These are phyloP conservation scores for Nephelium lappaceum DNA, from an alignment of 345 rosid species.

Conservation along the genomic window DNA sequence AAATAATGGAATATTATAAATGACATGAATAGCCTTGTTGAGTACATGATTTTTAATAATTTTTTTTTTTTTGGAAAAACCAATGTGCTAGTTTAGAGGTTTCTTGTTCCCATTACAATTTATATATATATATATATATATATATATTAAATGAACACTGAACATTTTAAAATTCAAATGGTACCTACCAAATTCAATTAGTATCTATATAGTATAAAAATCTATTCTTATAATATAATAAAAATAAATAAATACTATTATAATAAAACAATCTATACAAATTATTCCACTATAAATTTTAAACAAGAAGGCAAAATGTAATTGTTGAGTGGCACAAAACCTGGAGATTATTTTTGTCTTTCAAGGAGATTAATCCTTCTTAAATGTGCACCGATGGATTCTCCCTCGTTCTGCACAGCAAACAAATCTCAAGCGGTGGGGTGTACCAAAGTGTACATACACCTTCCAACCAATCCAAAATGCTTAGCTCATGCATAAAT, in stretches of 20 bases:
- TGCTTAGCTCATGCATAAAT: neutral
- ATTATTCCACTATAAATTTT: too few relatives aligned
- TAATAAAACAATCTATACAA: too few relatives aligned
- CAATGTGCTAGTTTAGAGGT: slow-evolving; percentile 20
- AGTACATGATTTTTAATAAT: neutral
- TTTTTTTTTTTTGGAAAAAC: slow-evolving; percentile 18
- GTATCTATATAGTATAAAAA: too few relatives aligned
- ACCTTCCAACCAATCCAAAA: neutral
- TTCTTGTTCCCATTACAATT: too few relatives aligned
- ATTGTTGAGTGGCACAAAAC: too few relatives aligned
- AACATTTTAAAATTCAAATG: too few relatives aligned
- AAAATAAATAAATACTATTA: too few relatives aligned
- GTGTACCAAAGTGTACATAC: neutral
- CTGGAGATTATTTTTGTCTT: slow-evolving; percentile 11
- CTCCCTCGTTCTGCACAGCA: neutral
- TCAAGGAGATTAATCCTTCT: slow-evolving; percentile 6
- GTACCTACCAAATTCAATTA: too few relatives aligned
- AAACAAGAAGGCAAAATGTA: too few relatives aligned
- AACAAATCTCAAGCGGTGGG: slow-evolving; percentile 6
- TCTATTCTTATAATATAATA: too few relatives aligned
- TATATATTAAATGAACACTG: too few relatives aligned
- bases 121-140: too few relatives aligned
- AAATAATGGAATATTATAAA: neutral
- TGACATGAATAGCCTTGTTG: neutral
- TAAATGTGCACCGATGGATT: slow-evolving; percentile 24